phyloP scores from a whole-genome alignment of 2,329 filamentous ascomycete genomes.

The Coniochaeta hoffmannii region DNA sequence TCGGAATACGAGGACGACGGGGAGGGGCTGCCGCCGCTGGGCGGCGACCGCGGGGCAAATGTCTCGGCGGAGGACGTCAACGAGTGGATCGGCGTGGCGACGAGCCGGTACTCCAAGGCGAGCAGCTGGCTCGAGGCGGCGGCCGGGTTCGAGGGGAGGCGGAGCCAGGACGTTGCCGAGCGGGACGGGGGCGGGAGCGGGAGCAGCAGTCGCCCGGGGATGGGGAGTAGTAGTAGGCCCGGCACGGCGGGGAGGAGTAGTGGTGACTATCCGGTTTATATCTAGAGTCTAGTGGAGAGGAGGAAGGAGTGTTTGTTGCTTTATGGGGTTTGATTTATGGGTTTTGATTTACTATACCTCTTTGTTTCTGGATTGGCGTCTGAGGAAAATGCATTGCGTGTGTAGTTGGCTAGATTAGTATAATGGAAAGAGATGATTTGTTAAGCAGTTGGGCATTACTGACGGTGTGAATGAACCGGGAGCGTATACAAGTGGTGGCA shows the following conservation, averaged over 20 bases:
- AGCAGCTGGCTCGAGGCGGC: constrained; percentile 1
- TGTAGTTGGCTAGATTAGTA: not conserved
- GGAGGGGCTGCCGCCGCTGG: not conserved
- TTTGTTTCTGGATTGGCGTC: not conserved
- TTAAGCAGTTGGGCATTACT: not conserved
- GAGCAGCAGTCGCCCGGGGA: not conserved
- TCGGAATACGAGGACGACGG: not conserved
- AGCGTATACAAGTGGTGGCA: too few relatives aligned
- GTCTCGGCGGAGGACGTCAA: not conserved
- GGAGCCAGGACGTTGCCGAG: not conserved
- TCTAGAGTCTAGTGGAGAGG: not conserved
- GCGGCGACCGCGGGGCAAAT: not conserved
- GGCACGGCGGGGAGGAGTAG: not conserved
- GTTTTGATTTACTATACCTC: not conserved
- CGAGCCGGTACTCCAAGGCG: not conserved
- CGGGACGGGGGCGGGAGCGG: not conserved
- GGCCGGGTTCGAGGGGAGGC: not conserved
- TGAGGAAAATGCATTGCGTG: not conserved
- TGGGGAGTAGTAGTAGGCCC: not conserved
- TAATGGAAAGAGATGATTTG: not conserved
- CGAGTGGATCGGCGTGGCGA: not conserved
- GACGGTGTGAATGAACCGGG: too few relatives aligned
- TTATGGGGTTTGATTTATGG: not conserved
- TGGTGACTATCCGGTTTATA: constrained; percentile 1
- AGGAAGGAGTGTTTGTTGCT: not conserved